Conservation (phyloP, 1,284 basidiomycete species). For the Megacollybia platyphylla region DNA sequence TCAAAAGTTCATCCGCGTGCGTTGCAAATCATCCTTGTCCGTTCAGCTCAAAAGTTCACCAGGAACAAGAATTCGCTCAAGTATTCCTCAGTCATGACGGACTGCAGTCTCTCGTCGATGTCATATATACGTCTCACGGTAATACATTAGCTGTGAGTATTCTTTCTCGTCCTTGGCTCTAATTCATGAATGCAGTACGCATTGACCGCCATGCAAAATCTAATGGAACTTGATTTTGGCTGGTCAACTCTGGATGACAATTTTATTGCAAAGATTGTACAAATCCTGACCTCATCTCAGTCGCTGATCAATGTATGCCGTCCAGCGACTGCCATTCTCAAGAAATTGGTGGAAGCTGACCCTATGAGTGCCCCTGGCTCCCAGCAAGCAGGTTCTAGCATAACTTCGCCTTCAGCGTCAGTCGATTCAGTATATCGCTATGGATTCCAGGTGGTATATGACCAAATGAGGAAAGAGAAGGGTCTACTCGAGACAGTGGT, state of each 20-base stretch:
- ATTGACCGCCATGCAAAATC: slow-evolving; percentile 72
- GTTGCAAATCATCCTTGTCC: slow-evolving; percentile 10
- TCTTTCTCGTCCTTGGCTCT: slow-evolving; percentile 9
- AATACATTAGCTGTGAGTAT: slow-evolving; percentile 73
- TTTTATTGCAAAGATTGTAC: slow-evolving; percentile 73
- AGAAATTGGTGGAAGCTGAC: slow-evolving; percentile 77
- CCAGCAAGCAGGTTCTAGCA: slow-evolving; percentile 47
- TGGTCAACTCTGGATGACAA: slow-evolving; percentile 61
- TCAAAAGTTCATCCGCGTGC: slow-evolving; percentile 71
- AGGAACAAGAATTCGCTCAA: slow-evolving; percentile 83
- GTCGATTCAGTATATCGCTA: slow-evolving; percentile 66
- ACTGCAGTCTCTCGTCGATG: slow-evolving; percentile 59
- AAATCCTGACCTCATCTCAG: slow-evolving; percentile 65
- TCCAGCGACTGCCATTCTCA: slow-evolving; percentile 91
- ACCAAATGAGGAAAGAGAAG: slow-evolving; percentile 62
- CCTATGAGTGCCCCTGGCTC: slow-evolving; percentile 50
- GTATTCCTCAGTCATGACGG: slow-evolving; percentile 80
- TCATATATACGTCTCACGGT: slow-evolving; percentile 60
- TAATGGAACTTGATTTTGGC: slow-evolving; percentile 76
- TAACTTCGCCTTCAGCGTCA: slow-evolving; percentile 31
- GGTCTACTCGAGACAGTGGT: slow-evolving; percentile 68
- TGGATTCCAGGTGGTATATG: slow-evolving; percentile 75
- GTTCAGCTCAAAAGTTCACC: slow-evolving; percentile 6
- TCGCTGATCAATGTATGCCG: slow-evolving; percentile 89
- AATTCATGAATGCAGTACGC: slow-evolving; percentile 46